These are phyloP conservation scores for Pyrus betulifolia DNA, from an alignment of 306 rosid species.

Conservation along the genomic window DNA sequence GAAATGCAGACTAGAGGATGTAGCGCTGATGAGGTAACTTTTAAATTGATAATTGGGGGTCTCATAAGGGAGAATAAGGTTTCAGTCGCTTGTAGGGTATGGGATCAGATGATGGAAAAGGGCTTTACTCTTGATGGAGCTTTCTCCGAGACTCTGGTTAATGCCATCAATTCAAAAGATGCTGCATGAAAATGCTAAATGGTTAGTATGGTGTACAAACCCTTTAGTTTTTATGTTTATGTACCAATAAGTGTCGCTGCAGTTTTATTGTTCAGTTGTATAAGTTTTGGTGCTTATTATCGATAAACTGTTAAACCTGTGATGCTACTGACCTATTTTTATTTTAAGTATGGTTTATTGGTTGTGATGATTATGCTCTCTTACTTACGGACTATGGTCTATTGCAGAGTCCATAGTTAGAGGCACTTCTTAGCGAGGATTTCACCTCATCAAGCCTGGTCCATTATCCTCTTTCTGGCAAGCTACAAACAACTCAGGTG, in stretches of 20 bases:
- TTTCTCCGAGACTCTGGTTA: slow-evolving; percentile 56
- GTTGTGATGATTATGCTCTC: background rate
- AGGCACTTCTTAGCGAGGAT: background rate
- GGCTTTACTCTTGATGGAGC: slow-evolving; percentile 68
- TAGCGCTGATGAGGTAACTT: slow-evolving; percentile 74
- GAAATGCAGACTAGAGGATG: slow-evolving; percentile 69
- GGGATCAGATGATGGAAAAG: slow-evolving; percentile 98
- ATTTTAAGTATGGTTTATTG: background rate
- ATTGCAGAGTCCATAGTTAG: background rate
- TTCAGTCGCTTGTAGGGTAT: slow-evolving; percentile 60
- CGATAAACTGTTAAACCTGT: background rate
- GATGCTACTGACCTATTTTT: background rate
- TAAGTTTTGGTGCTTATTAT: background rate
- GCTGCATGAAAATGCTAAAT: slow-evolving; percentile 20
- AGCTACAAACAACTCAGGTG: slow-evolving; percentile 1
- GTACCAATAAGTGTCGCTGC: background rate
- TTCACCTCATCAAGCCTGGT: background rate
- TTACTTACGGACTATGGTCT: background rate
- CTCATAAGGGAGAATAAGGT: slow-evolving; percentile 54
- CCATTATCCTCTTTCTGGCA: background rate
- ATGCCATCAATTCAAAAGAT: slow-evolving; percentile 46
- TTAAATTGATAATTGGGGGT: slow-evolving; percentile 76
- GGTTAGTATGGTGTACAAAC: background rate
- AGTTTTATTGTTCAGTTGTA: background rate
- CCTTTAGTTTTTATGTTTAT: background rate